Evolutionary conservation across 192 early-diverging fungal species (phyloP), one percentile per base, ranked within the genome.

Genomic region (Phlyctochytrium planicorne): DNA sequence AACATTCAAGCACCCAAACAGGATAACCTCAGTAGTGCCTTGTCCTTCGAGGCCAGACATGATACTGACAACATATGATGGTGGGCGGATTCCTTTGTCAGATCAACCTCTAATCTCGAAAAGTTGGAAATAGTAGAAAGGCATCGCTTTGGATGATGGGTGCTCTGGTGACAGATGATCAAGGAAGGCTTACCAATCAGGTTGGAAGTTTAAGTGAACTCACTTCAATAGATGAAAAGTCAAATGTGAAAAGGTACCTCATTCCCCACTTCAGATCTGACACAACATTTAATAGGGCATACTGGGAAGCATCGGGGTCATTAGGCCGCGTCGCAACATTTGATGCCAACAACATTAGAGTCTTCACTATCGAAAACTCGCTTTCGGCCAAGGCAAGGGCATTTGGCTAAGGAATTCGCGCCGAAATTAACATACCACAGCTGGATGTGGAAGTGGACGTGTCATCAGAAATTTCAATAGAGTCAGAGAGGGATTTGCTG

Each of bases 11-110:
- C 93, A 94, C 68, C 68, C 78, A 2, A 75, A 85, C 52, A 89
- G 89, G 60, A 75, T 94, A 23, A 84, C 83, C 80, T 76, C 78
- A 53, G 86, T 93, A 34, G 79, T 88, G 0, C 72, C 88, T 0
- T 85, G 79, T 52, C 88, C 89, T 6, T 52, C 74, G 14, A 67
- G 88, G 24, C 65, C 81, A 2, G 80, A 89, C 56, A 57, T 87
- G 25, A 75, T 91, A 24, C 80, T 91, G 34, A 91, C 90, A 34
- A 79, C 82, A 56, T 78, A 75, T 3, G 66, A 77, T 67, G 73
- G 81, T 85, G 34, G 1, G 23, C 30, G 27, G 6, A 12, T 10
- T 57, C 20, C 20, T 47, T 6, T 20, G 6, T 47, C 25, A 4
- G 10, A 14, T 20, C 55, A 57, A 12, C 12, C 16, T 14, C 55